Conservation (phyloP, 805 yeast genomes). For the Nakazawaea peltata region DNA sequence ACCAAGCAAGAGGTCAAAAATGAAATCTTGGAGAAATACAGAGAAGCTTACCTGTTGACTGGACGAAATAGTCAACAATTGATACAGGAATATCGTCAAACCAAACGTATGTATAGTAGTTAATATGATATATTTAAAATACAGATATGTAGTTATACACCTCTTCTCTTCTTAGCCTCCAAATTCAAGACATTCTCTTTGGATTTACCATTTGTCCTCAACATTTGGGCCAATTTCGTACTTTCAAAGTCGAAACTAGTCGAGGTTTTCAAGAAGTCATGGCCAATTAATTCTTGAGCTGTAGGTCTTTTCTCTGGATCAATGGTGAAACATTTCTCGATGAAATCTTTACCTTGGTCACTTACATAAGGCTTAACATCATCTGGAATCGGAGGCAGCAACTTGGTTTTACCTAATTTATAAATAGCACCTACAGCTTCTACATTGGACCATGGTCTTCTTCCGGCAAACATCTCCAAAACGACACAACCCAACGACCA, state of each 20-base stretch:
- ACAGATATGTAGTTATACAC: no score
- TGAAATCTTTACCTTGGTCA: conserved; percentile 56
- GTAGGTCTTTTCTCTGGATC: conserved; percentile 79
- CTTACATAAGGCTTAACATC: conserved; percentile 65
- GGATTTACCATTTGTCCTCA: conserved; percentile 28
- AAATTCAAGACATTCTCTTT: conserved; percentile 6
- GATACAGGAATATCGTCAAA: conserved; percentile 22
- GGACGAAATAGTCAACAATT: conserved; percentile 31
- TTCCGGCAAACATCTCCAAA: conserved; percentile 94
- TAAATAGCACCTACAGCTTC: conserved; percentile 94
- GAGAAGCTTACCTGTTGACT: conserved; percentile 49
- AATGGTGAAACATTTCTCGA: conserved; percentile 70
- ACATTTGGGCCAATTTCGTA: conserved; percentile 49
- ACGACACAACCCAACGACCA: conserved; percentile 99
- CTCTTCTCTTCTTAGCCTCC: conserved; percentile 6
- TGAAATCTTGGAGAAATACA: conserved; percentile 48
- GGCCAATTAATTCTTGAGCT: conserved; percentile 76
- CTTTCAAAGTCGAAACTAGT: conserved; percentile 38
- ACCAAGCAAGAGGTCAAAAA: conserved; percentile 45
- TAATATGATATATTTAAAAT: no score
- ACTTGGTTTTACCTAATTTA: conserved; percentile 74
- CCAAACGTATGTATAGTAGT: no score
- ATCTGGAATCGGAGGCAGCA: conserved; percentile 96
- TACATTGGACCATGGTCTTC: conserved; percentile 94
- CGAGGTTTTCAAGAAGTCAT: conserved; percentile 53